Base-by-base conservation (phyloP, 164 flowering plant species). In the Malania oleifera region DNA sequence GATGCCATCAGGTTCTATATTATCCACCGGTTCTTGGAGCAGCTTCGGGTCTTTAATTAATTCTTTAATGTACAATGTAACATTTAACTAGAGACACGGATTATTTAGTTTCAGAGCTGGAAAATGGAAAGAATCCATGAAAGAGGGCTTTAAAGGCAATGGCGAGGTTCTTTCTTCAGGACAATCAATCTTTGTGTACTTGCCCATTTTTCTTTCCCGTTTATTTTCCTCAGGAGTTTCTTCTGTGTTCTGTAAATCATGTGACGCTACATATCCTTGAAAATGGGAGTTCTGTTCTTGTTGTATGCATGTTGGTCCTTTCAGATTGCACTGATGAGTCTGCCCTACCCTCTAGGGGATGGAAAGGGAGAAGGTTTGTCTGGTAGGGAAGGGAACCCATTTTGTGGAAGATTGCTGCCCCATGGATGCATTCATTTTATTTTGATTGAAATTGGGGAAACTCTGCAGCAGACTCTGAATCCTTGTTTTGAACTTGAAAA, bases 31-130 rank as follows among this genome's bases (percentile, higher is more conserved):
- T 66, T 20, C 54, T 18, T 47, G 22, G 14, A 53, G 57, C 49
- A 57, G 64, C 37, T 60, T 54, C 54, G 43, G 8, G 59, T 11
- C 37, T 25, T 34, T 14, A 37, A 56, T 52, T 31, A 48, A 52
- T 63, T 59, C 58, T 56, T 67, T 57, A 24, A 56, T 65, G 66
- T 67, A 50, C 52, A 71, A 63, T 68, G 67, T 69, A 75, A 63
- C 73, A 43, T 19, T 68, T 69, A 66, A 66, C 67, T 56, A 56
- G 69, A 44, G 64, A 57, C 57, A 7, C 38, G 52, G 53, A 23
- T 41, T 54, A 38, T 60, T 69, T 62, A 62, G 66, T 56, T 54
- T 57, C 39, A 46, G 43, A 48, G 52, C 24, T 47, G 54, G n/a
- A 31, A 63, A 37, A 40, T 24, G 15, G 60, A 39, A 56, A 57